phyloP scores from a whole-genome alignment of 768 basidiomycete genomes.

The Dioszegia crocea region DNA sequence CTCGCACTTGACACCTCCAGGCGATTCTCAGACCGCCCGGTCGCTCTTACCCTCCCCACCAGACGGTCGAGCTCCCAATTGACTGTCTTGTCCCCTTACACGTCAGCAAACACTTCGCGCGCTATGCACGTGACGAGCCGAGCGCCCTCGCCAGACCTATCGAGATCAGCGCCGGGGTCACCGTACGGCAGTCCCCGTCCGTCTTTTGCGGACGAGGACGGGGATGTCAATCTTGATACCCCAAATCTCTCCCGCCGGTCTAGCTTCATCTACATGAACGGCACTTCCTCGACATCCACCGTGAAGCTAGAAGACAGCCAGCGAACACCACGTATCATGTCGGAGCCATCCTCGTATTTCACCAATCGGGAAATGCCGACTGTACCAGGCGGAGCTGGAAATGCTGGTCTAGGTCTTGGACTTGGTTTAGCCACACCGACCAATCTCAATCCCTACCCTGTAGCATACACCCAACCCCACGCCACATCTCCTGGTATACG shows the following conservation, averaged over 20 bases:
- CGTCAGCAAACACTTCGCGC: neutral
- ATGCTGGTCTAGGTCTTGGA: constrained; percentile 5
- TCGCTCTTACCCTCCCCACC: constrained; percentile 30
- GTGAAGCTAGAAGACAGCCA: constrained; percentile 1
- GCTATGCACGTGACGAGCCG: neutral
- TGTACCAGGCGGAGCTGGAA: neutral
- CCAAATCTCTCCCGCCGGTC: constrained; percentile 31
- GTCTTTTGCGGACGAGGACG: constrained; percentile 15
- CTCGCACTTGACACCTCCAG: neutral
- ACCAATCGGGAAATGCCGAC: neutral
- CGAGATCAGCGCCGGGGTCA: constrained; percentile 35
- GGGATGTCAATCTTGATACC: constrained; percentile 18
- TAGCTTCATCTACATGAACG: constrained; percentile 35
- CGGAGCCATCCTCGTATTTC: constrained; percentile 3
- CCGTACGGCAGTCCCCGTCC: constrained; percentile 25
- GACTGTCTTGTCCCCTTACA: neutral
- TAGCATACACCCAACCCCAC: neutral
- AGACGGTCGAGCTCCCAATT: constrained; percentile 10
- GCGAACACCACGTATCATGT: neutral
- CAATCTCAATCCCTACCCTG: neutral
- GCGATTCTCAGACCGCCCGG: constrained; percentile 27
- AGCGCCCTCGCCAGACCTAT: neutral
- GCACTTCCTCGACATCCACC: constrained; percentile 5
- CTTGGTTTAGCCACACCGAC: constrained; percentile 6
- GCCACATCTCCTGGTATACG: neutral